Percentiles rank a stretch among this genome's conserved stretches.
These are phyloP conservation scores for Eimeria falciformis DNA, from an alignment of 169 alveolate species.

Conservation along the genomic window DNA sequence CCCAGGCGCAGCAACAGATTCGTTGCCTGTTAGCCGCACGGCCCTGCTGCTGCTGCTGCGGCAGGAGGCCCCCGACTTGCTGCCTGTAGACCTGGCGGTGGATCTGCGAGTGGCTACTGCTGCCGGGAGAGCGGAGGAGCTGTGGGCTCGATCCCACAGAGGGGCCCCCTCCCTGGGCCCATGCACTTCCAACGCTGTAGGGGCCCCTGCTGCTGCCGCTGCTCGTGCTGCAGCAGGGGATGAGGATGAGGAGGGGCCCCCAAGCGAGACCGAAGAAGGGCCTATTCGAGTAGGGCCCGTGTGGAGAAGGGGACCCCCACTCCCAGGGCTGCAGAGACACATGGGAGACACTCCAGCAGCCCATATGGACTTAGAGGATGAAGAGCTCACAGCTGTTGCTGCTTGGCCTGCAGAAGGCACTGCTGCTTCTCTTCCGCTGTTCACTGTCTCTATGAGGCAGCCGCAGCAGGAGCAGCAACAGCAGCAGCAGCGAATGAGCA, in stretches of 20 bases:
- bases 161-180: neutral
- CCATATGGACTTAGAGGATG: slow-evolving; percentile 15
- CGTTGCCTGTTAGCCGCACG: neutral
- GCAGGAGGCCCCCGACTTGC: slow-evolving; percentile 15
- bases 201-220: neutral
- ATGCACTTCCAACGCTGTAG: neutral
- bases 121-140: neutral
- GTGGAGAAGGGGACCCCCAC: neutral
- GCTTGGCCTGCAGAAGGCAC: neutral
- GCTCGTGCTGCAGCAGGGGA: neutral
- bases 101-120: neutral
- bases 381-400: neutral
- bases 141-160: neutral
- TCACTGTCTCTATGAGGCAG: neutral
- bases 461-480: neutral
- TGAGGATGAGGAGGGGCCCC: neutral
- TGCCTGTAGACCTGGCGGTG: slow-evolving; percentile 1
- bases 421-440: slow-evolving; percentile 9
- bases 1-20: neutral
- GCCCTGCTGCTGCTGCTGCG: slow-evolving; percentile 18
- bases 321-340: slow-evolving; percentile 17
- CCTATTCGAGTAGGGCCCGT: slow-evolving; percentile 1
- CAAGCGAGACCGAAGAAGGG: slow-evolving; percentile 34
- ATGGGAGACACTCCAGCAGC: slow-evolving; percentile 26
- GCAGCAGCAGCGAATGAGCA: neutral